A percentile compares a stretch with the other conserved stretches of the same genome.
Conservation (phyloP, 345 rosid species). For the Sisymbrium altissimum region DNA sequence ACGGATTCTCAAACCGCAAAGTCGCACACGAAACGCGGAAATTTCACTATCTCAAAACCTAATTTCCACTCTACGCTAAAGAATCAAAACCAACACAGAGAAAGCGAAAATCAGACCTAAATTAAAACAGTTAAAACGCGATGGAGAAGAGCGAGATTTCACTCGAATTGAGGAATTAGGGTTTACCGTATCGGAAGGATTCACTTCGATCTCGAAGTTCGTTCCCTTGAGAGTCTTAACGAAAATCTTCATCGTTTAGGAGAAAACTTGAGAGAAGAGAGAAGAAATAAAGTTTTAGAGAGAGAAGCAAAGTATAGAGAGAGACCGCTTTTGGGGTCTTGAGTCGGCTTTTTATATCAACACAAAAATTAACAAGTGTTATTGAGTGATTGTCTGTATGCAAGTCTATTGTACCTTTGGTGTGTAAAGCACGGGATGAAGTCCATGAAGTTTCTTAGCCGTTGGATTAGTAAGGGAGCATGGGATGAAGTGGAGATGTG, state of each 20-base stretch:
- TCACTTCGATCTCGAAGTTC: conserved; percentile 66
- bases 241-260: conserved; percentile 62
- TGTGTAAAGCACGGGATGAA: neutral
- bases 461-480: neutral
- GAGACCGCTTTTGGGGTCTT: conserved; percentile 19
- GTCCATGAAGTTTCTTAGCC: no score
- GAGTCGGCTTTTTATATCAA: conserved; percentile 25
- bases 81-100: neutral
- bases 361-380: neutral
- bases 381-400: neutral
- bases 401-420: neutral
- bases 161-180: neutral
- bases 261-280: conserved; percentile 12
- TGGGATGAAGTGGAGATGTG: neutral
- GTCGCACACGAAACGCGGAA: conserved; percentile 3
- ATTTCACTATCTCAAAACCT: neutral
- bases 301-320: conserved; percentile 33
- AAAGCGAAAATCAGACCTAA: conserved; percentile 22
- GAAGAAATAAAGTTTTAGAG: conserved; percentile 19
- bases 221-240: conserved; percentile 76
- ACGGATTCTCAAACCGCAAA: neutral
- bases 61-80: neutral
- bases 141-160: neutral
- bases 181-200: conserved; percentile 52
- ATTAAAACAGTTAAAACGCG: neutral